A percentile compares a stretch with the other conserved stretches of the same genome.
Evolutionary conservation across 345 rosid species (phyloP).

Genomic region (Combretum micranthum): DNA sequence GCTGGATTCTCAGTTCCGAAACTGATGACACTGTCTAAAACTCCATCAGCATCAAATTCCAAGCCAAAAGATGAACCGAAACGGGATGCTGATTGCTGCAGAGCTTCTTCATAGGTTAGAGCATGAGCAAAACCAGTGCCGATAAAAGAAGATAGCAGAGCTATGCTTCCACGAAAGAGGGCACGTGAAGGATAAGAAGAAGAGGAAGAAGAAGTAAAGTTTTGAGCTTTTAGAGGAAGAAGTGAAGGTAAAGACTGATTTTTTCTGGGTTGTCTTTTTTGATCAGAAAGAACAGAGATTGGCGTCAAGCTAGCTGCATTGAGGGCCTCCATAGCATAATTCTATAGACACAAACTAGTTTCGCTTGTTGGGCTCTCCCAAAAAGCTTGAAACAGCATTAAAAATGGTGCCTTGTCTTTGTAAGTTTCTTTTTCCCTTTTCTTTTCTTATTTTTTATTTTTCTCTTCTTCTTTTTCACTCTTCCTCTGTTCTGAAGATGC

Average conservation of each 20-base stretch:
- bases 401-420: not conserved
- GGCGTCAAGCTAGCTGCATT: slow-evolving; percentile 65
- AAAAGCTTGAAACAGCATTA: slow-evolving; percentile 6
- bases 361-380: slow-evolving; percentile 7
- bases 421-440: no score
- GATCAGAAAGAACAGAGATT: slow-evolving; percentile 49
- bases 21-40: slow-evolving; percentile 36
- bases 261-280: slow-evolving; percentile 50
- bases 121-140: slow-evolving; percentile 46
- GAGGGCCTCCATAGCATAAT: slow-evolving; percentile 79
- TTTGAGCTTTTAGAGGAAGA: slow-evolving; percentile 14
- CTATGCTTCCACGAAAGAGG: slow-evolving; percentile 47
- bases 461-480: no score
- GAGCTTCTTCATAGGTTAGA: slow-evolving; percentile 75
- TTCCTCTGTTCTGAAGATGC: no score
- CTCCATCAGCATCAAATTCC: slow-evolving; percentile 33
- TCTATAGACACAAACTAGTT: slow-evolving; percentile 9
- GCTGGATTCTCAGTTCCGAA: slow-evolving; percentile 68
- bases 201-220: slow-evolving; percentile 5
- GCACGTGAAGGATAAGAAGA: slow-evolving; percentile 31
- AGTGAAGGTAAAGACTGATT: slow-evolving; percentile 25
- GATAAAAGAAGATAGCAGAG: slow-evolving; percentile 57
- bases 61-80: slow-evolving; percentile 21
- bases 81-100: slow-evolving; percentile 43
- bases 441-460: no score